Base-by-base conservation (phyloP, 2,329 filamentous ascomycete genomes). In the Didymella pomorum region DNA sequence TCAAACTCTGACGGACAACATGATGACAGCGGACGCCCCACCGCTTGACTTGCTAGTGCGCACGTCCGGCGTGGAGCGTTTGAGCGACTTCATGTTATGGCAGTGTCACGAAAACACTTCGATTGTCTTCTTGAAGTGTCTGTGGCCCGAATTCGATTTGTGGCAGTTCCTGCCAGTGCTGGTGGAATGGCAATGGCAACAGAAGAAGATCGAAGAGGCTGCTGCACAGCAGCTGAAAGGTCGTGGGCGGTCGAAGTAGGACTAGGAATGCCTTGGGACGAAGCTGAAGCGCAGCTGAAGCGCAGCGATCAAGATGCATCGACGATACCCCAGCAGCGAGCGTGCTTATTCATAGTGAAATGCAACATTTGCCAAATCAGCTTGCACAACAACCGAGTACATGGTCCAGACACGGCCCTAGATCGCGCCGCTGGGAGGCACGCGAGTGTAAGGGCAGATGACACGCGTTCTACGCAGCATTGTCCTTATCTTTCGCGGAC, bases 81-180 rank as follows among this genome's bases (percentile, higher is more conserved):
- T 99, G 58, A 97, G 93, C 73, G 95, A 99, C 76, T 99, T 98
- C 71, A 95, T 99, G 93, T 87, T 99, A 31, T 99, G 95, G 95
- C 95, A 99, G 78, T 95, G 92, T 70, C 93, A 98, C 73, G 87
- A 97, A 72, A 84, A 94, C 63, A 97, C 95, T 0, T 90, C 96
- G 60, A 90, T 99, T 64, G 92, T 96, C 59, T 99, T 98, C 74
- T 79, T 97, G 56, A 86, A 96, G 69, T 95, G 92, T 64, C 82
- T 97, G 62, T 99, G 95, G 95, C 95, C 95, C 2, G 92, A 97
- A 63, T 97, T 99, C 69, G 93, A 96, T 73, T 83, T 99, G 4
- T 94, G 93, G 88, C 86, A 93, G 58, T 97, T 98, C 77, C 78
- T 99, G 18, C 95, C 94, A 9, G 93, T 99, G 21, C 79, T 99